These are phyloP conservation scores for Chenopodium album DNA, from an alignment of 148 eudicot genomes.

Conservation along the genomic window DNA sequence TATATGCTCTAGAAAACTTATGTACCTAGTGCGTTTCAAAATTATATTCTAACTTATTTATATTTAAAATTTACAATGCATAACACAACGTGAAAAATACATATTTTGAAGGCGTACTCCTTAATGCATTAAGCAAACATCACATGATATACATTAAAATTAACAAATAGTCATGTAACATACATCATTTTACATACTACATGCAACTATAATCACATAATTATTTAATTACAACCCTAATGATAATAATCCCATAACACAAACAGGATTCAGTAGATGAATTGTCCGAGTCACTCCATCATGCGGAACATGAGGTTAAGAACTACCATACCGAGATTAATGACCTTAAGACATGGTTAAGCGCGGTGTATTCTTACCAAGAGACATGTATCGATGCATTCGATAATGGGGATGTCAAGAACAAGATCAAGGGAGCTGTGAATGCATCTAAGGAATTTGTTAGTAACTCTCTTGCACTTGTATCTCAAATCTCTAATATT, in stretches of 20 bases:
- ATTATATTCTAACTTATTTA: too few species aligned
- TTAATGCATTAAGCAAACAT: not conserved
- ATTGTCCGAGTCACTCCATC: conserved; percentile 36
- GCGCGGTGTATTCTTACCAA: conserved; percentile 81
- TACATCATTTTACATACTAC: too few species aligned
- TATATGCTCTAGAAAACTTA: too few species aligned
- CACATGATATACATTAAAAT: too few species aligned
- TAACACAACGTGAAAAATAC: too few species aligned
- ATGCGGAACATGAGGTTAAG: conserved; percentile 24
- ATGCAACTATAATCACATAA: too few species aligned
- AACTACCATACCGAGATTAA: conserved; percentile 25
- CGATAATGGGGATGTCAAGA: conserved; percentile 51
- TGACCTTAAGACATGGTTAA: conserved; percentile 70
- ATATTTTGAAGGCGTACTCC: too few species aligned
- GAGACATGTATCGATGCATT: conserved; percentile 75
- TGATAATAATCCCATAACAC: not conserved
- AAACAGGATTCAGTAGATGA: conserved; percentile 62
- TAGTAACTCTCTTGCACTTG: conserved; percentile 77
- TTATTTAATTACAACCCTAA: not conserved
- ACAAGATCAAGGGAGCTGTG: conserved; percentile 34
- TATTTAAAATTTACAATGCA: too few species aligned
- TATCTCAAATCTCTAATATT: conserved; percentile 33
- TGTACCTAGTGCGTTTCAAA: too few species aligned
- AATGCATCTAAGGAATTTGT: conserved; percentile 43
- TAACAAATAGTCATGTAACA: too few species aligned